Percentiles rank a stretch among this genome's conserved stretches.
Conservation (phyloP, 2,329 filamentous ascomycete genomes). For the Colletotrichum siamense region DNA sequence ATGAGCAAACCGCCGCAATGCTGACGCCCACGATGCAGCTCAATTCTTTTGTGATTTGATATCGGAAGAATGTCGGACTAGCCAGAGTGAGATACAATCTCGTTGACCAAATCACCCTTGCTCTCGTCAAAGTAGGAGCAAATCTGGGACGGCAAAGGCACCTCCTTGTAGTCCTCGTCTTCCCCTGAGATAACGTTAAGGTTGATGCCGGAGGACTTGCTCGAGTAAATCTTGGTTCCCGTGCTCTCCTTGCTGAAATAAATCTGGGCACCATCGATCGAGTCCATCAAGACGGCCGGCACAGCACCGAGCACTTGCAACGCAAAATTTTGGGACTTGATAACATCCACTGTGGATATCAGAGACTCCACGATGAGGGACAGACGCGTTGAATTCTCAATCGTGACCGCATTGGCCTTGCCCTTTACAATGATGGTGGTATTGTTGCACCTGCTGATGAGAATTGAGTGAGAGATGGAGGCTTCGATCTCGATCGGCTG, state of each 20-base stretch:
- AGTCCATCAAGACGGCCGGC: constrained; percentile 89
- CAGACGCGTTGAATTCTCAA: constrained; percentile 87
- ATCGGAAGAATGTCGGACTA: constrained; percentile 42
- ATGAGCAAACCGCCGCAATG: not conserved
- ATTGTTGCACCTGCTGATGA: constrained; percentile 92
- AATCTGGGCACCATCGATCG: constrained; percentile 87
- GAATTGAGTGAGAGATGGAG: constrained; percentile 82
- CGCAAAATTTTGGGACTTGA: constrained; percentile 94
- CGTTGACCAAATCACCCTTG: constrained; percentile 80
- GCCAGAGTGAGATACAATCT: constrained; percentile 95
- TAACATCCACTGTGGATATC: constrained; percentile 90
- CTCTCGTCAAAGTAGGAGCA: constrained; percentile 73
- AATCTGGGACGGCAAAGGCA: constrained; percentile 88
- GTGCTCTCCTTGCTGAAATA: constrained; percentile 85
- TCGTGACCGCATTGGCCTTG: constrained; percentile 95
- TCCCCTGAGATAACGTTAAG: constrained; percentile 77
- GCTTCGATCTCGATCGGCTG: constrained; percentile 83
- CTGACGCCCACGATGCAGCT: not conserved
- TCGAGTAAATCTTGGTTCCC: constrained; percentile 83
- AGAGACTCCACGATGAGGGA: constrained; percentile 89
- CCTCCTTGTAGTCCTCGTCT: constrained; percentile 85
- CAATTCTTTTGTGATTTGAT: not conserved
- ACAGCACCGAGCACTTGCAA: constrained; percentile 88
- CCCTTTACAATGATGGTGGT: constrained; percentile 87
- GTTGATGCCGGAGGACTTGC: constrained; percentile 88